Evolutionary conservation across 371 early-diverging fungal species (phyloP).

Genomic region (Syncephalastrum contaminatum): DNA sequence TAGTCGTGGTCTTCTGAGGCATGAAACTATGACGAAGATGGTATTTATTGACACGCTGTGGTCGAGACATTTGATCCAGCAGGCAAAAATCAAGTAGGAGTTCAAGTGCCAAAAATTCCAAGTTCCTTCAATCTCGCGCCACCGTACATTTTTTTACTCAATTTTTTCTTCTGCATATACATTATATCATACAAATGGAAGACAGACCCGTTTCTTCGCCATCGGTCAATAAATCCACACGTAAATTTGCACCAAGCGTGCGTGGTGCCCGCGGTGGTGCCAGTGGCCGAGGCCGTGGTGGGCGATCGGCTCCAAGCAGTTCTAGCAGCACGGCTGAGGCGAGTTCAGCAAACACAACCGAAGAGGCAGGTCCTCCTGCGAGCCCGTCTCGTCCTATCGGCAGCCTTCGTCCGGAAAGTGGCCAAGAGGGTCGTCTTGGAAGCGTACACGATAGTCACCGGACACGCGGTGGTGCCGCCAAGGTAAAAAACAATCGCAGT

Average conservation of each 20-base stretch:
- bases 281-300: slow-evolving; percentile 1
- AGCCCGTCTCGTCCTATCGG: slow-evolving; percentile 25
- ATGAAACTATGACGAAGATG: too few relatives aligned
- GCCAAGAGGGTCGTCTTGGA: slow-evolving; percentile 35
- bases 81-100: too few relatives aligned
- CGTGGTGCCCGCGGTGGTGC: slow-evolving; percentile 19
- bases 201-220: slow-evolving; percentile 13
- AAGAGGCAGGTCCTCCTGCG: slow-evolving; percentile 1
- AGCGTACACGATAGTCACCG: slow-evolving; percentile 46
- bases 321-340: slow-evolving; percentile 7
- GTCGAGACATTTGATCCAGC: too few relatives aligned
- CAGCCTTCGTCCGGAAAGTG: slow-evolving; percentile 34
- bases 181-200: slow-evolving; percentile 33
- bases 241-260: slow-evolving; percentile 37
- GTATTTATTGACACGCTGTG: too few relatives aligned
- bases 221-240: slow-evolving; percentile 32
- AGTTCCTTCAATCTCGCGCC: too few relatives aligned
- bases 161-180: too few relatives aligned
- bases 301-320: slow-evolving; percentile 6
- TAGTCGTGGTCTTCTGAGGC: too few relatives aligned
- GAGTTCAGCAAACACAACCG: neutral
- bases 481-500: slow-evolving; percentile 24
- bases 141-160: too few relatives aligned
- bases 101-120: too few relatives aligned
- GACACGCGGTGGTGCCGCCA: slow-evolving; percentile 49